These are phyloP conservation scores for Silene uniflora DNA, from an alignment of 148 eudicot species.

Conservation along the genomic window DNA sequence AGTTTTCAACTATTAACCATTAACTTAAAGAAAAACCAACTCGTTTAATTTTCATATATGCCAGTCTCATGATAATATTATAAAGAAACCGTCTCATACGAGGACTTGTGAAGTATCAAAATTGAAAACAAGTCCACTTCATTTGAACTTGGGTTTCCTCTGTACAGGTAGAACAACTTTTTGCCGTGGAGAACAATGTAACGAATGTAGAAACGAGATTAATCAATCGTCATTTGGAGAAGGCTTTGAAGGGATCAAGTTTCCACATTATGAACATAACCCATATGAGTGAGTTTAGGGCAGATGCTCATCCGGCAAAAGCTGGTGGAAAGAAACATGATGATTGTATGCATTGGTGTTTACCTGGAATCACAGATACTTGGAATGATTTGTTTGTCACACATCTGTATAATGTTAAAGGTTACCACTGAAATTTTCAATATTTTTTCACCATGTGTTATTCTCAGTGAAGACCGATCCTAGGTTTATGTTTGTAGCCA, in stretches of 20 bases:
- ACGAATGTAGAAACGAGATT: constrained; percentile 83
- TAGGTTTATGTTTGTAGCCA: no score
- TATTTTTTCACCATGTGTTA: neutral
- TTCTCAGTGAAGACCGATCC: neutral
- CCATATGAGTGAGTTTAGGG: constrained; percentile 81
- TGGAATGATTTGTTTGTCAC: constrained; percentile 90
- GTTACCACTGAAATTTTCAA: constrained; percentile 9
- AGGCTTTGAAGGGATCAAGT: constrained; percentile 48
- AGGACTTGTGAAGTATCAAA: neutral
- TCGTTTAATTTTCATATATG: no score
- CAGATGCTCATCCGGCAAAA: constrained; percentile 87
- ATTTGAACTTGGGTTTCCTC: neutral
- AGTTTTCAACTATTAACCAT: neutral
- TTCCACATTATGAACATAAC: constrained; percentile 72
- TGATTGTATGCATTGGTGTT: constrained; percentile 99
- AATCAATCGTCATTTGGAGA: constrained; percentile 64
- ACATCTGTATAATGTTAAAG: constrained; percentile 34
- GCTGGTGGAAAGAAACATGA: constrained; percentile 97
- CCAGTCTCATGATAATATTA: no score
- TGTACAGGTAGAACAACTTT: constrained; percentile 64
- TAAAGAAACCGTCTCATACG: neutral
- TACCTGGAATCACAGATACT: constrained; percentile 89
- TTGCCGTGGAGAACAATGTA: constrained; percentile 61
- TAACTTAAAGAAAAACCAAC: no score
- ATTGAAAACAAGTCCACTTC: neutral